Conservation (phyloP, 768 basidiomycete species). For the Boletellus sp. region DNA sequence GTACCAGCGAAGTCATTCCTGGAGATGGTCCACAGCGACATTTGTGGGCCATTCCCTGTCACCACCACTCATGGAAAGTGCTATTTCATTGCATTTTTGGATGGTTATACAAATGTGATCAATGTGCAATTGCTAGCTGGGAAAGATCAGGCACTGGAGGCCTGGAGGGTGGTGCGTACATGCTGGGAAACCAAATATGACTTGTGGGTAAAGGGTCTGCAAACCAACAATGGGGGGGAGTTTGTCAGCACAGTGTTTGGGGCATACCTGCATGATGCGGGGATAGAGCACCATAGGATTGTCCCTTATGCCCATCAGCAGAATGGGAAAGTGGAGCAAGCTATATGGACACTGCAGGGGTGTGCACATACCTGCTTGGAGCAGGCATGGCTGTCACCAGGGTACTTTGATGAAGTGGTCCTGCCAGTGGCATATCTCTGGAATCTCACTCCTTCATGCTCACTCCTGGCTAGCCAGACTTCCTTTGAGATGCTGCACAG, state of each 20-base stretch:
- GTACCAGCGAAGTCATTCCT: too few species aligned
- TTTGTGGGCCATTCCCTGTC: constrained; percentile 23
- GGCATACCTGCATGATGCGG: background rate
- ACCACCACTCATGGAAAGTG: constrained; percentile 12
- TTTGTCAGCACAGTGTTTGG: background rate
- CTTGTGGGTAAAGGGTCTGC: background rate
- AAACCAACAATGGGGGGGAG: constrained; percentile 4
- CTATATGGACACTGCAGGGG: constrained; percentile 7
- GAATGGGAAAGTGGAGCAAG: constrained; percentile 32
- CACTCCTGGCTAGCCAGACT: too few species aligned
- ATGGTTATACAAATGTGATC: constrained; percentile 6
- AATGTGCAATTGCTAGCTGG: background rate
- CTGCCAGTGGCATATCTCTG: background rate
- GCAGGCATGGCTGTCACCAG: too few species aligned
- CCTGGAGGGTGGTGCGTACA: background rate
- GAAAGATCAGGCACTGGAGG: background rate
- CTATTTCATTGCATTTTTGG: constrained; percentile 17
- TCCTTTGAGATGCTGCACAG: too few species aligned
- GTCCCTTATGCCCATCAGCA: constrained; percentile 32
- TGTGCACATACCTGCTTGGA: background rate
- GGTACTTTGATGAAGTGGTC: background rate
- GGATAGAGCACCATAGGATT: constrained; percentile 23
- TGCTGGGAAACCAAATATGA: background rate
- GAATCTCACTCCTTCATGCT: too few species aligned
- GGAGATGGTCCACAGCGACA: too few species aligned